Percentiles rank a stretch among this genome's conserved stretches.
Evolutionary conservation across 2,329 filamentous ascomycete genomes (phyloP).

Genomic region (Apiospora rasikravindrae): DNA sequence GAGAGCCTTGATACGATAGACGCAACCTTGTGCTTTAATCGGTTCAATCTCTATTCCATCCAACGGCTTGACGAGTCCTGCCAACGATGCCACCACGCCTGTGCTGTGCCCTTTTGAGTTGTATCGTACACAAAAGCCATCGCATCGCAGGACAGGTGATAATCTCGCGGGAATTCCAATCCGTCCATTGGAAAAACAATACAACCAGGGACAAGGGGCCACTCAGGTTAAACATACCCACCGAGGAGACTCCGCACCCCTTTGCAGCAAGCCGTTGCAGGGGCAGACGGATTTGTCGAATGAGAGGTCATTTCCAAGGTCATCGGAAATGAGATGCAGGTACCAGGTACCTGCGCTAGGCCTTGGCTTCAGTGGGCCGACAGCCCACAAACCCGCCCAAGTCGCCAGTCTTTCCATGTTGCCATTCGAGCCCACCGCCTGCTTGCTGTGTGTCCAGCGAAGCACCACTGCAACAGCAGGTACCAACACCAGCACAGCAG

Average conservation of each 20-base stretch:
- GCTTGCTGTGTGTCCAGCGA: background rate
- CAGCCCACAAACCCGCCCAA: conserved; percentile 7
- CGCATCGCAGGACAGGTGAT: conserved; percentile 5
- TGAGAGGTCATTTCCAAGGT: conserved; percentile 12
- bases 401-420: background rate
- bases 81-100: background rate
- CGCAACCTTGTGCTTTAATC: background rate
- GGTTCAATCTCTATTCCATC: background rate
- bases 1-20: background rate
- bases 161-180: conserved; percentile 15
- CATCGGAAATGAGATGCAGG: conserved; percentile 13
- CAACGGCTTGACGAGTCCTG: background rate
- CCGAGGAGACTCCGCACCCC: conserved; percentile 9
- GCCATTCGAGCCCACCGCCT: background rate
- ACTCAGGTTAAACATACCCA: conserved; percentile 18
- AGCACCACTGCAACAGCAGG: no score
- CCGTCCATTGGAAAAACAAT: conserved; percentile 9
- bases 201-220: conserved; percentile 13
- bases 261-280: conserved; percentile 16
- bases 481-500: background rate
- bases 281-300: conserved; percentile 9
- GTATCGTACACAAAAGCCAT: background rate
- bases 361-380: background rate
- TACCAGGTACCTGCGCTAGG: conserved; percentile 10
- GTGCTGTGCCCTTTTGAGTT: background rate